These are phyloP conservation scores for Erigeron canadensis DNA, from an alignment of 129 eudicot species.

Conservation along the genomic window DNA sequence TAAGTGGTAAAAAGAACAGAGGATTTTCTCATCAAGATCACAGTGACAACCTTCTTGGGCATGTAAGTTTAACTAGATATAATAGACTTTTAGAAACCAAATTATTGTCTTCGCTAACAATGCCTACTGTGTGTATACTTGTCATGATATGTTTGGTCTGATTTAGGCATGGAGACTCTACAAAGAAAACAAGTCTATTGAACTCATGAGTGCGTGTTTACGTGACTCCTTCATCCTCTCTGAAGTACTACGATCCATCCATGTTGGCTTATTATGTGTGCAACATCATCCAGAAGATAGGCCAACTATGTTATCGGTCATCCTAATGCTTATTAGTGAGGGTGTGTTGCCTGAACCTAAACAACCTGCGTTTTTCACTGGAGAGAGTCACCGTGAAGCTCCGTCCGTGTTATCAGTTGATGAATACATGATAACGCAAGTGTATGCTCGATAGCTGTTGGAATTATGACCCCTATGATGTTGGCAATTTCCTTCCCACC, in stretches of 20 bases:
- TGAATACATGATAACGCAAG: too few relatives aligned
- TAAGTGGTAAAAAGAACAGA: slow-evolving; percentile 23
- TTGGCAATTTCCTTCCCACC: too few relatives aligned
- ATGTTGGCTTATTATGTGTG: neutral
- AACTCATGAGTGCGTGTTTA: neutral
- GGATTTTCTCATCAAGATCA: slow-evolving; percentile 27
- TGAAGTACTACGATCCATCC: neutral
- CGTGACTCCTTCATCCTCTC: neutral
- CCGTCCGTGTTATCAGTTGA: too few relatives aligned
- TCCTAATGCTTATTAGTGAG: too few relatives aligned
- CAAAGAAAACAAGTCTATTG: slow-evolving; percentile 4
- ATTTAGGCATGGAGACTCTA: slow-evolving; percentile 11
- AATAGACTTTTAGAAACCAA: neutral
- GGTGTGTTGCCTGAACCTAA: too few relatives aligned
- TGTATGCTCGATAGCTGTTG: too few relatives aligned
- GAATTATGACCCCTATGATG: too few relatives aligned
- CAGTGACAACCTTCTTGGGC: slow-evolving; percentile 24
- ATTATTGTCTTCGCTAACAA: neutral
- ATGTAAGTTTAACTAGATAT: slow-evolving; percentile 4
- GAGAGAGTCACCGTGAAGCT: too few relatives aligned
- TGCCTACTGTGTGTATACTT: neutral
- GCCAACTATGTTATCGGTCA: neutral
- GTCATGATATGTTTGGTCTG: neutral
- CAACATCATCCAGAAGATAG: neutral
- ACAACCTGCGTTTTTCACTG: too few relatives aligned